Evolutionary conservation across 495 filamentous ascomycete species (phyloP).

Genomic region (Achaetomiella virescens): DNA sequence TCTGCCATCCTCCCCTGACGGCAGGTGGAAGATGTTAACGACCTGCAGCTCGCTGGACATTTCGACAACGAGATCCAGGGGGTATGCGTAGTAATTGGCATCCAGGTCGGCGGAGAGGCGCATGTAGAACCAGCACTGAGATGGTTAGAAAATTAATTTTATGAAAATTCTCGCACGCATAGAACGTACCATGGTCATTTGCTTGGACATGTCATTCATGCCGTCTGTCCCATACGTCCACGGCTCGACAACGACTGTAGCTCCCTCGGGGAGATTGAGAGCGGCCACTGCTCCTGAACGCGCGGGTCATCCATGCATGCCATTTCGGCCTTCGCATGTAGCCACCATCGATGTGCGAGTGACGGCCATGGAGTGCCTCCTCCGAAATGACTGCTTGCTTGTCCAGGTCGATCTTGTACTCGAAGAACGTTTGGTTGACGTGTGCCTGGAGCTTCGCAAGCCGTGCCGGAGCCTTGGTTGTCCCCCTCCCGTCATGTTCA

Average conservation of each 20-base stretch:
- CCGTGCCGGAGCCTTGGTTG: slow-evolving; percentile 33
- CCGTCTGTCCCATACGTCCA: slow-evolving; percentile 57
- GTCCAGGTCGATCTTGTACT: slow-evolving; percentile 49
- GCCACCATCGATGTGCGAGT: slow-evolving; percentile 49
- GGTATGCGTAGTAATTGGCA: slow-evolving; percentile 71
- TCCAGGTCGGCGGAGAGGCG: slow-evolving; percentile 51
- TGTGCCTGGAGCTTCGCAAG: slow-evolving; percentile 56
- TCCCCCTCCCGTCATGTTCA: not conserved
- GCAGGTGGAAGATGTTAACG: slow-evolving; percentile 50
- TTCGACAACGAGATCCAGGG: slow-evolving; percentile 68
- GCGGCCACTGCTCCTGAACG: slow-evolving; percentile 56
- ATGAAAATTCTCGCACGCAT: slow-evolving; percentile 39
- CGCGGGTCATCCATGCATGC: slow-evolving; percentile 47
- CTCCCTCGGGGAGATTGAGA: slow-evolving; percentile 53
- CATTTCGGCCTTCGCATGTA: slow-evolving; percentile 54
- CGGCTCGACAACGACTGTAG: slow-evolving; percentile 55
- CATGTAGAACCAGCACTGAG: slow-evolving; percentile 61
- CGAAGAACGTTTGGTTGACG: slow-evolving; percentile 40
- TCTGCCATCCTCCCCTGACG: slow-evolving; percentile 38
- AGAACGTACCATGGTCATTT: slow-evolving; percentile 7
- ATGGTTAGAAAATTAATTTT: slow-evolving; percentile 34
- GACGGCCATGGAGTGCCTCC: slow-evolving; percentile 19
- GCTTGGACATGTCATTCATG: slow-evolving; percentile 16
- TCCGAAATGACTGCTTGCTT: slow-evolving; percentile 27
- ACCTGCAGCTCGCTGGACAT: slow-evolving; percentile 58